Evolutionary conservation across 2,329 filamentous ascomycete genomes (phyloP), one percentile per base, ranked within the genome.

Genomic region (Penicillium sp.): DNA sequence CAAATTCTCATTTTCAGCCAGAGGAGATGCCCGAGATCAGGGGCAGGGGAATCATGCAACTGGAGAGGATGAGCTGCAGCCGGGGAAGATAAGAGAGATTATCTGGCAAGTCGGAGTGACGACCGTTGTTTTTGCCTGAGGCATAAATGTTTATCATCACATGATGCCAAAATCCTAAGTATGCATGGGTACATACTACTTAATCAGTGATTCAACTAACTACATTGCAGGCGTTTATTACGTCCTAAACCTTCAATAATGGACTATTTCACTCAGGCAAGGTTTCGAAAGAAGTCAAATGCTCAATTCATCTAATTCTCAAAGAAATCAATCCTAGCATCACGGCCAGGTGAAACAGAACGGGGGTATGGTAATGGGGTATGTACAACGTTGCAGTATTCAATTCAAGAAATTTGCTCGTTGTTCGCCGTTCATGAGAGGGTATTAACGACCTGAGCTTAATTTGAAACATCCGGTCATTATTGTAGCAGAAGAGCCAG

Each of bases 401-500:
- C 42, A 34, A 37, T 20, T 28, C 51, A 58, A 54, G 51, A 63
- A 60, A 54, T 45, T 58, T 42, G 54, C 52, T 67, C 61, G 49
- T 45, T 62, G 59, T 49, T 64, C 59, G 52, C 45, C 62, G 59
- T 54, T 64, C 59, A 52, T 65, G 57, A 64, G 58, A 48, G 57
- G 6, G 6, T 60, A 59, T 65, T 25, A 60, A 63, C 42, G 57
- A 54, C 17, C 51, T 42, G 51, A 28, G 51, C 25, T 42, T 53
- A 22, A 43, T 5, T 34, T 41, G 51, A 34, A 53, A 54, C 45
- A 54, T 59, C 59, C 53, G 51, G 60, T 69, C 70, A 67, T 73
- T 52, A 67, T 39, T 39, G 61, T 15, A 14, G 60, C 65, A 69
- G 65, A 54, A 67, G 45, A 63, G 54, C 70, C 71, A 67, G 71